Conservation (phyloP, 2,329 filamentous ascomycete species). For the Claviceps purpurea region DNA sequence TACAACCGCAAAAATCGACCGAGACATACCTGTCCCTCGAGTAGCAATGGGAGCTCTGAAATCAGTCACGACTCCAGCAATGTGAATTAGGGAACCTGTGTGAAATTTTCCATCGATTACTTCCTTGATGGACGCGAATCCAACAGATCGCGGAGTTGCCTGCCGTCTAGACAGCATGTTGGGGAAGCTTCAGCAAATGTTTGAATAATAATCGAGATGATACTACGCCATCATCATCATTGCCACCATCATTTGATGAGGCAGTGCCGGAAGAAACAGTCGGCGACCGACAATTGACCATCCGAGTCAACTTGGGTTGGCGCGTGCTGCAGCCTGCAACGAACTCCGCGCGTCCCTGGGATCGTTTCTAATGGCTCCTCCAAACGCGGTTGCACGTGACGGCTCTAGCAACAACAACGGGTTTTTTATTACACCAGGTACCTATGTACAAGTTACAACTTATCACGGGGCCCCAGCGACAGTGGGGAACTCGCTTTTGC, state of each 20-base stretch:
- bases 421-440: no score
- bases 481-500: neutral
- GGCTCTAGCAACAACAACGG: neutral
- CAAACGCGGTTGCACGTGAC: slow-evolving; percentile 3
- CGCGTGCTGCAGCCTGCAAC: neutral
- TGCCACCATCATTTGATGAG: neutral
- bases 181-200: neutral
- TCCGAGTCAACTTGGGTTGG: neutral
- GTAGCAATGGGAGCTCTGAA: slow-evolving; percentile 39
- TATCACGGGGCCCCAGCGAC: no score
- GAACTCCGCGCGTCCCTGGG: neutral
- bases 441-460: no score
- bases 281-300: neutral
- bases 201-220: neutral
- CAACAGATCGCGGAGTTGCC: slow-evolving; percentile 4
- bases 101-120: slow-evolving; percentile 27
- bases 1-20: neutral
- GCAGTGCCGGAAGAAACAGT: neutral
- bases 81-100: slow-evolving; percentile 28
- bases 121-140: slow-evolving; percentile 21
- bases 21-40: slow-evolving; percentile 33
- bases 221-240: neutral
- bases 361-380: neutral
- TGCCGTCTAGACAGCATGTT: slow-evolving; percentile 5
- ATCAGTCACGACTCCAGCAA: slow-evolving; percentile 62